Base-by-base conservation (phyloP, 2,329 filamentous ascomycete species). In the Venturia nashicola region DNA sequence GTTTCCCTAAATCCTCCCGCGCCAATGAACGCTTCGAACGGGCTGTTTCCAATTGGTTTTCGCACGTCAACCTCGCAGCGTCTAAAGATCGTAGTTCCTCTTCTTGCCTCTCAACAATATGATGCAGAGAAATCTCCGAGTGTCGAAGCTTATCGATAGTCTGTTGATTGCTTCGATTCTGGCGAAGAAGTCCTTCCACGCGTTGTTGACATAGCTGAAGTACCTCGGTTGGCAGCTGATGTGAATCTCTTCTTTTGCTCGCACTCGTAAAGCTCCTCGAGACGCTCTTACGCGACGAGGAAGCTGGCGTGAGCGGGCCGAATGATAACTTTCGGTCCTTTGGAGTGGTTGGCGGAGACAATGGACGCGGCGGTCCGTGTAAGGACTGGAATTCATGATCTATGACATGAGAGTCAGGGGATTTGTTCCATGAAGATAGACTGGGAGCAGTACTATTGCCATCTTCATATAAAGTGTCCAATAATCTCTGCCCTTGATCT, bases 181-280 rank as follows among this genome's bases (percentile, higher is more conserved):
- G 51, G 16, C 40, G 54, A 5, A 64, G 23, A 16, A 64, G 43
- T 6, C 54, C 43, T 42, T 64, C 54, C 27, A 57, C 62, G 20
- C 62, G 51, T 16, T 57, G 27, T 32, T 64, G 62, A 43, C 62
- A 64, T 14, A 64, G 18, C 55, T 64, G 39, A 9, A 64, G 34
- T 2, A 64, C 59, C 27, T 64, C 62, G 11, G 62, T 34, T 14
- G 62, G 62, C 11, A 64, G 39, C 23, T 43, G 46, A 11, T 59
- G 46, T n/a, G 61, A 40, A n/a, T 57, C 51, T 57, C 32, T 57
- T 2, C 27, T 34, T 20, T 36, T 57, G 18, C n/a, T 46, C 27
- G 39, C n/a, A n/a, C n/a, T 46, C 16, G n/a, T 1, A 46, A 7
- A n/a, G 3, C 18, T 20, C 14, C 14, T 11, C 20, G 32, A 34